Evolutionary conservation across 1,284 basidiomycete genomes (phyloP), one percentile per base, ranked within the genome.

Genomic region (Pseudozyma sp.): DNA sequence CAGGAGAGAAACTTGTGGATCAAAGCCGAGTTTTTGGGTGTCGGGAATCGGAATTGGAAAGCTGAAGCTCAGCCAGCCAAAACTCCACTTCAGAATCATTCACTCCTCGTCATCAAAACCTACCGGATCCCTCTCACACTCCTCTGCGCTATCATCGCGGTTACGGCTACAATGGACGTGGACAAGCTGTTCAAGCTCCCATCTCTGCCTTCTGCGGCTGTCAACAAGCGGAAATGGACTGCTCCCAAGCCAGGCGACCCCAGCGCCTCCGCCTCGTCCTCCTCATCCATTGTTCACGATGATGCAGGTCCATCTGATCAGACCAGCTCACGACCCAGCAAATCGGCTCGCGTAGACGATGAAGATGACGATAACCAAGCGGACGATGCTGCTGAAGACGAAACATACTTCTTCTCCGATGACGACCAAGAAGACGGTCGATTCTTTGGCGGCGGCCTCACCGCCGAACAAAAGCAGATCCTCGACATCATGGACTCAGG

Each of bases 111-210:
- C 29, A 13, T 11, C 19, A 24, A 14, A 19, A 29, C 35, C 35
- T 37, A 10, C 35, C 35, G 14, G 8, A 37, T 14, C 35, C 35
- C 35, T 14, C 8, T 37, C 35, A 37, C 35, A 37, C 35, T 2
- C 35, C 35, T 10, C 14, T 10, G 8, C 35, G 35, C 24, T 24
- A 24, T 24, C 24, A 24, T 24, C 24, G 24, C 24, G 24, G 24
- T 24, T 3, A 11, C 40, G 11, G 35, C n/a, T 30, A 60, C 9
- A 10, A 83, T 83, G 81, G 81, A 83, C 47, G 76, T 83, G 31
- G 77, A 74, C 56, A 83, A 82, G 67, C 70, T 83, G 19, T 83
- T 83, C 69, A 81, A 83, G 79, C 75, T 81, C 4, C 81, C 81
- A 10, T 64, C 74, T 16, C 52, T 83, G 14, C 70, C 81, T n/a